Base-by-base conservation (phyloP, 495 filamentous ascomycete genomes). In the Articulospora tetracladia region DNA sequence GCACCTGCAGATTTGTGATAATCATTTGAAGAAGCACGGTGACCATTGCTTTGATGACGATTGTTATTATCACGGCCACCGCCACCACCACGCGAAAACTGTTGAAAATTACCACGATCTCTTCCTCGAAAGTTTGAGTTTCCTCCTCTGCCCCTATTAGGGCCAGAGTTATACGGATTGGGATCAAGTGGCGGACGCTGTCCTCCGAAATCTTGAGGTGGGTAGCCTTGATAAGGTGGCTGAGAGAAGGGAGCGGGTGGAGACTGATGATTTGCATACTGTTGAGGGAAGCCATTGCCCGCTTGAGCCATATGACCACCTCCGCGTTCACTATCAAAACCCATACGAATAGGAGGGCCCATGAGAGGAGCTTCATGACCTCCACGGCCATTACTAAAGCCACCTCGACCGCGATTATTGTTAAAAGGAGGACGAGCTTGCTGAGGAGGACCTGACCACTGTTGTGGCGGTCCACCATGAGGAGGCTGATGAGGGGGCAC, bases 291-390 rank as follows among this genome's bases (percentile, higher is more conserved):
- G 24, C 72, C 72, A 69, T 75, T 71, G 58, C 74, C 67, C 69
- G 79, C 80, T 68, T 74, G 77, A 65, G 74, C 72, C 55, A 75
- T 72, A 23, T 73, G 69, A 24, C 73, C 67, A 62, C 72, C 78
- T 34, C 70, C 57, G 25, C 66, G 68, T 25, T 68, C 64, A 54
- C 70, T 66, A 39, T 85, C 82, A 69, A 81, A 80, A 2, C 82
- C 81, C 74, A 85, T 82, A 27, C 77, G 78, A 61, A 85, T 78
- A 0, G 81, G 81, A 32, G 82, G 79, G 1, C 78, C 81, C 77
- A 87, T 82, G 57, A 84, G 69, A 47, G 78, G 74, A 17, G 77
- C 73, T 60, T 78, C 79, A 54, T 70, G 67, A 1, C 68, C 72
- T 24, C 71, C 68, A 55, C 80, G 78, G 23, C 76, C 76, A 65